Conservation (phyloP, 2,329 filamentous ascomycete species). For the Alternaria novae-zelandiae region DNA sequence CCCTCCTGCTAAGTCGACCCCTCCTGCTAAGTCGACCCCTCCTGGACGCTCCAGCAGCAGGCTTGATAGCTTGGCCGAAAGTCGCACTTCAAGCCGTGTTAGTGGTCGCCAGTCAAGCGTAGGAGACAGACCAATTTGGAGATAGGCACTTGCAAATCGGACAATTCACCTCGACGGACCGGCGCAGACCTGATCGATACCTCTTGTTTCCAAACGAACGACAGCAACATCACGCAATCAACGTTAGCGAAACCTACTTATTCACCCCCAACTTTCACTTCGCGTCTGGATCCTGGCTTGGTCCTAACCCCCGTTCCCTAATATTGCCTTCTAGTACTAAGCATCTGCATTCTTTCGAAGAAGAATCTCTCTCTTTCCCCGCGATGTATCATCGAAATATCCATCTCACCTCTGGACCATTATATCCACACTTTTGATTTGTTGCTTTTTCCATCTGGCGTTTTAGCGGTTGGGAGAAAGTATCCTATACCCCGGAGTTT, state of each 20-base stretch:
- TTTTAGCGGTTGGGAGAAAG: slow-evolving; percentile 25
- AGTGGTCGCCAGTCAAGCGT: slow-evolving; percentile 32
- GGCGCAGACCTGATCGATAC: neutral
- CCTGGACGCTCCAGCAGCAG: slow-evolving; percentile 29
- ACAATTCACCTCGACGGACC: slow-evolving; percentile 8
- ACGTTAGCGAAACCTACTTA: neutral
- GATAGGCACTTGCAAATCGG: slow-evolving; percentile 26
- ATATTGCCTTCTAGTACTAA: slow-evolving; percentile 20
- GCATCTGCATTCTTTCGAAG: neutral
- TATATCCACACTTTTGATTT: slow-evolving; percentile 3
- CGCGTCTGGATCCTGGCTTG: slow-evolving; percentile 23
- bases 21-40: slow-evolving; percentile 14
- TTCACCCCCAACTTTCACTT: slow-evolving; percentile 13
- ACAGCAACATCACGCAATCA: slow-evolving; percentile 3
- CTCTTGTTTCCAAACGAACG: neutral
- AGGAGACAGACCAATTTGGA: slow-evolving; percentile 33
- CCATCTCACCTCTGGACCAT: slow-evolving; percentile 13
- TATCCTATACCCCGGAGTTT: slow-evolving; percentile 37
- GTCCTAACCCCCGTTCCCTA: slow-evolving; percentile 12
- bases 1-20: slow-evolving; percentile 12
- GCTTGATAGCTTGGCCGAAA: slow-evolving; percentile 31
- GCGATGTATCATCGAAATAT: slow-evolving; percentile 7
- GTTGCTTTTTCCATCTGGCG: slow-evolving; percentile 13
- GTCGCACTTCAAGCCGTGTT: slow-evolving; percentile 30
- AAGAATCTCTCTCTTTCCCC: neutral